phyloP scores from a whole-genome alignment of 805 yeast genomes.

The Starmerella gropengiesseri region DNA sequence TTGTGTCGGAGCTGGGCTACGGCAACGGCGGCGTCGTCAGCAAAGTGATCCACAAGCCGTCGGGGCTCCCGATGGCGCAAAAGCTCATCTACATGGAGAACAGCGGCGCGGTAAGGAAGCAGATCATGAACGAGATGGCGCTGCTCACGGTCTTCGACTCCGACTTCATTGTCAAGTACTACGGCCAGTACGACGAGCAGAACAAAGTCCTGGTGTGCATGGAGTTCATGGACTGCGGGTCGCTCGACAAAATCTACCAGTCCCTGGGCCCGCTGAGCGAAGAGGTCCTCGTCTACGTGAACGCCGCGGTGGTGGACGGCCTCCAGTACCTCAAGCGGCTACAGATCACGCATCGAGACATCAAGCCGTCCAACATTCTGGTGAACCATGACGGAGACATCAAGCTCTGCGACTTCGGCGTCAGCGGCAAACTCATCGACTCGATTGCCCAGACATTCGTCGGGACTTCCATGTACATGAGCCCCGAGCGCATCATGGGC shows the following conservation, averaged over 20 bases:
- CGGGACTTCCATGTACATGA: slow-evolving; percentile 95
- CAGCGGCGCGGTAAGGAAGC: slow-evolving; percentile 65
- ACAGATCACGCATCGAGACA: slow-evolving; percentile 91
- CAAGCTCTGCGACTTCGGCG: slow-evolving; percentile 95
- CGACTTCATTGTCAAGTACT: slow-evolving; percentile 77
- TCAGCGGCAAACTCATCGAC: slow-evolving; percentile 78
- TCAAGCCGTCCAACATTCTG: slow-evolving; percentile 88
- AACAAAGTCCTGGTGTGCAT: slow-evolving; percentile 78
- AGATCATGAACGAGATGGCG: slow-evolving; percentile 75
- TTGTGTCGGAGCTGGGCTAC: slow-evolving; percentile 68
- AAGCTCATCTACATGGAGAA: slow-evolving; percentile 80
- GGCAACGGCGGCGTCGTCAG: slow-evolving; percentile 93
- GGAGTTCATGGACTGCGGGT: slow-evolving; percentile 95
- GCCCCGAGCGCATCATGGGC: slow-evolving; percentile 96
- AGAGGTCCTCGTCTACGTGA: slow-evolving; percentile 57
- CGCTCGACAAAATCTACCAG: slow-evolving; percentile 67
- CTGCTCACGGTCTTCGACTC: slow-evolving; percentile 80
- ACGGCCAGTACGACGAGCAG: slow-evolving; percentile 69
- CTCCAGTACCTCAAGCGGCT: slow-evolving; percentile 67
- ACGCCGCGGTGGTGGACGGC: slow-evolving; percentile 69
- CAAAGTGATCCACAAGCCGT: slow-evolving; percentile 79
- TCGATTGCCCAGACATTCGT: slow-evolving; percentile 96
- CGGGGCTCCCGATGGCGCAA: slow-evolving; percentile 80
- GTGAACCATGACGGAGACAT: slow-evolving; percentile 78
- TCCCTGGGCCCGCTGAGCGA: slow-evolving; percentile 56